Evolutionary conservation across 164 flowering plant genomes (phyloP).

Genomic region (Vitis cinerea): DNA sequence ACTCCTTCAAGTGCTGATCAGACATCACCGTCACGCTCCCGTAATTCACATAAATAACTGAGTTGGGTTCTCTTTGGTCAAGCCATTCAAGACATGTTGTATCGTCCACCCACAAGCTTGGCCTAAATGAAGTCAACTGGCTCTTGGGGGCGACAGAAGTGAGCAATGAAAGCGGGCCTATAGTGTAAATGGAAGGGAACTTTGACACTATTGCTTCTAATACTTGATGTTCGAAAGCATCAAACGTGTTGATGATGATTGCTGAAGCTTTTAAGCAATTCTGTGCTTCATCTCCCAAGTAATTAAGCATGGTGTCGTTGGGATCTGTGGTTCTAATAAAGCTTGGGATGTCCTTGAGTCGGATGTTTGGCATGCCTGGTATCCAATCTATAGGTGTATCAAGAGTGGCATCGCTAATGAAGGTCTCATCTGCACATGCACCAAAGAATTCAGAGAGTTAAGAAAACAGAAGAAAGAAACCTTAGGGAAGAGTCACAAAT

Average conservation of each 20-base stretch:
- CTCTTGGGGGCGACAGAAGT: background rate
- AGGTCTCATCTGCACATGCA: no score
- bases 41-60: conserved; percentile 37
- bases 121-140: conserved; percentile 11
- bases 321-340: background rate
- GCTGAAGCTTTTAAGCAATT: background rate
- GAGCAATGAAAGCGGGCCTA: conserved; percentile 28
- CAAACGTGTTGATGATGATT: conserved; percentile 34
- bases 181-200: conserved; percentile 26
- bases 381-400: conserved; percentile 6
- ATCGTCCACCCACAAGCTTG: conserved; percentile 42
- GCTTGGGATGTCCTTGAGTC: conserved; percentile 5
- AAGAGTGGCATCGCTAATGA: background rate
- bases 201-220: conserved; percentile 21
- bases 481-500: no score
- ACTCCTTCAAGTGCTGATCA: conserved; percentile 24
- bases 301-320: background rate
- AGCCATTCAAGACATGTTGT: conserved; percentile 31
- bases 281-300: conserved; percentile 1
- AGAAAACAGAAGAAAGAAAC: no score
- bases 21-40: conserved; percentile 35
- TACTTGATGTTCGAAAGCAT: conserved; percentile 31
- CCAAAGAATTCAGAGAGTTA: no score
- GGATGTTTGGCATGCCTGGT: conserved; percentile 14
- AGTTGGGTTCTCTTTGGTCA: conserved; percentile 15